Percentiles rank a stretch among this genome's conserved stretches.
Conservation (phyloP, 1,284 basidiomycete species). For the Caloboletus inedulis region DNA sequence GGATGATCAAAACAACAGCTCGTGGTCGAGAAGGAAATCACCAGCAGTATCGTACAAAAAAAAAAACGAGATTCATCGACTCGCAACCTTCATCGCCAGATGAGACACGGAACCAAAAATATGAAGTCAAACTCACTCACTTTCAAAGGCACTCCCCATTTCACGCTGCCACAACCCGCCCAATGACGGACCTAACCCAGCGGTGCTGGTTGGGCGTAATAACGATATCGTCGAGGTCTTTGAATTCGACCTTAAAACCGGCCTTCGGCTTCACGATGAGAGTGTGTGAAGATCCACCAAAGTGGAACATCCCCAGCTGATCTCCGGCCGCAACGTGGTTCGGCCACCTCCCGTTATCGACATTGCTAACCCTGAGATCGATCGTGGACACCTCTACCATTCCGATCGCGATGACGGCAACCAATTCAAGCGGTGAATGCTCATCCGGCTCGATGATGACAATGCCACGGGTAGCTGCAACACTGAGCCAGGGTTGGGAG, state of each 20-base stretch:
- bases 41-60: background rate
- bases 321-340: conserved; percentile 37
- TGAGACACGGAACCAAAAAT: background rate
- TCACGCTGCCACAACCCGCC: background rate
- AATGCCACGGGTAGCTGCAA: background rate
- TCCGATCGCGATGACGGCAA: conserved; percentile 52
- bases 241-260: background rate
- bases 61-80: background rate
- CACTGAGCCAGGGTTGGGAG: conserved; percentile 23
- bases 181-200: conserved; percentile 10
- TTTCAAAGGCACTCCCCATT: background rate
- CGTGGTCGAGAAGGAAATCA: background rate
- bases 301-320: conserved; percentile 49
- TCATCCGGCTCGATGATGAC: conserved; percentile 45
- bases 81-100: background rate
- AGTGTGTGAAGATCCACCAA: conserved; percentile 46
- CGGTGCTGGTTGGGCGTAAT: conserved; percentile 3
- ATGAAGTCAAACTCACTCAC: background rate
- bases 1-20: background rate
- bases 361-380: conserved; percentile 1
- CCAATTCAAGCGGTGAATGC: conserved; percentile 17
- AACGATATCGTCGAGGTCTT: background rate
- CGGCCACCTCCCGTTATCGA: background rate
- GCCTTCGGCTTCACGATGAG: conserved; percentile 36
- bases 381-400: conserved; percentile 55